phyloP scores from a whole-genome alignment of 441 rosid genomes.

The Populus hybrid region DNA sequence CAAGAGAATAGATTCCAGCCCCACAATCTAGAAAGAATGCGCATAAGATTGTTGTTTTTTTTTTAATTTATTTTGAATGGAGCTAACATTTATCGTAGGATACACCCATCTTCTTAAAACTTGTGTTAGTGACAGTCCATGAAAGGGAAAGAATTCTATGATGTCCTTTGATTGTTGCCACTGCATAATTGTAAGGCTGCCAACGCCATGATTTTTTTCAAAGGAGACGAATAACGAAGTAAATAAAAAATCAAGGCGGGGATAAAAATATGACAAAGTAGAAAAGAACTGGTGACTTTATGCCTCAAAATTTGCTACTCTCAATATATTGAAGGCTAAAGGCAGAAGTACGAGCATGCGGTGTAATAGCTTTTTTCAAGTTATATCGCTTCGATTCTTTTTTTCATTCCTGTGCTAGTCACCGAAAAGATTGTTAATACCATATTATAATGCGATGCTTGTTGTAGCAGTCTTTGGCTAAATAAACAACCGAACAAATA shows the following conservation, averaged over 20 bases:
- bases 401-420: not conserved
- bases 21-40: slow-evolving; percentile 23
- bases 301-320: not conserved
- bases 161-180: not conserved
- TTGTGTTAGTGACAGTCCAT: slow-evolving; percentile 3
- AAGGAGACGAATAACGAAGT: not conserved
- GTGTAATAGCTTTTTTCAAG: too few species aligned
- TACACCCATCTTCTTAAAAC: slow-evolving; percentile 16
- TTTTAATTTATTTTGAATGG: not conserved
- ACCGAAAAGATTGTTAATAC: too few species aligned
- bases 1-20: slow-evolving; percentile 35
- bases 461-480: not conserved
- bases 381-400: not conserved
- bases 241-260: not conserved
- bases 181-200: slow-evolving; percentile 23
- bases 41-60: not conserved
- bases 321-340: too few species aligned
- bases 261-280: not conserved
- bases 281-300: not conserved
- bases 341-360: not conserved
- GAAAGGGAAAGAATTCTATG: slow-evolving; percentile 3
- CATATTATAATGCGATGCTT: not conserved
- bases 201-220: slow-evolving; percentile 24
- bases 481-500: not conserved
- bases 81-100: not conserved